Conservation (phyloP, 2,329 filamentous ascomycete species). For the Xylariaceae sp. region DNA sequence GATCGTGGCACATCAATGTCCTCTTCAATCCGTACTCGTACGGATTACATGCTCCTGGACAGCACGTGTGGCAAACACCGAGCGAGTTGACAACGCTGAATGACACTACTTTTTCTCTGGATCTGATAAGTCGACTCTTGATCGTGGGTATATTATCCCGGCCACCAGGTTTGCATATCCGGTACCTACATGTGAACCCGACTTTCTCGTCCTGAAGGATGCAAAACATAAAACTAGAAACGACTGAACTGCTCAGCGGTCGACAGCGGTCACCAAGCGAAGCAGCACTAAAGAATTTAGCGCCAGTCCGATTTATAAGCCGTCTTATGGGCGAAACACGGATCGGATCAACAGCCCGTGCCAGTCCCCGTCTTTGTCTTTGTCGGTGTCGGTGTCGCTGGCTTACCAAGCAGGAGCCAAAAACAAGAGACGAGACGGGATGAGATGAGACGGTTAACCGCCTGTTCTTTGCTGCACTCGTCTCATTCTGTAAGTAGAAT, state of each 20-base stretch:
- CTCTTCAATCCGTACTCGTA: too few species aligned
- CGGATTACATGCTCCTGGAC: too few species aligned
- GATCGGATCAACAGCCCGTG: not conserved
- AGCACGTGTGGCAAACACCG: too few species aligned
- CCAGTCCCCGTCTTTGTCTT: not conserved
- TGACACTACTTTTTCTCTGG: too few species aligned
- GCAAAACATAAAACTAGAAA: not conserved
- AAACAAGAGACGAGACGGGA: too few species aligned
- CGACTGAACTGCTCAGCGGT: not conserved
- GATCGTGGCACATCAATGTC: too few species aligned
- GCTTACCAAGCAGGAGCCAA: not conserved
- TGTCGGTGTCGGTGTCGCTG: not conserved
- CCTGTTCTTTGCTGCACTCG: constrained; percentile 1
- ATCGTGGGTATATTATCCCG: too few species aligned
- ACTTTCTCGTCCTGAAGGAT: not conserved
- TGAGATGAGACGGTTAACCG: too few species aligned
- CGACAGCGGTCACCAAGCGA: not conserved
- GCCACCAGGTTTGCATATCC: not conserved
- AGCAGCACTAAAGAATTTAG: not conserved
- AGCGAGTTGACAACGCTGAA: too few species aligned
- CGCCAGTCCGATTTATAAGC: not conserved
- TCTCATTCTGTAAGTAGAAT: not conserved
- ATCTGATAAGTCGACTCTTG: too few species aligned
- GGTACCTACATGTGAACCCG: not conserved
- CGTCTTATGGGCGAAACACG: not conserved